These are phyloP conservation scores for Limtongozyma cylindracea DNA, from an alignment of 805 yeast genomes.

Conservation along the genomic window DNA sequence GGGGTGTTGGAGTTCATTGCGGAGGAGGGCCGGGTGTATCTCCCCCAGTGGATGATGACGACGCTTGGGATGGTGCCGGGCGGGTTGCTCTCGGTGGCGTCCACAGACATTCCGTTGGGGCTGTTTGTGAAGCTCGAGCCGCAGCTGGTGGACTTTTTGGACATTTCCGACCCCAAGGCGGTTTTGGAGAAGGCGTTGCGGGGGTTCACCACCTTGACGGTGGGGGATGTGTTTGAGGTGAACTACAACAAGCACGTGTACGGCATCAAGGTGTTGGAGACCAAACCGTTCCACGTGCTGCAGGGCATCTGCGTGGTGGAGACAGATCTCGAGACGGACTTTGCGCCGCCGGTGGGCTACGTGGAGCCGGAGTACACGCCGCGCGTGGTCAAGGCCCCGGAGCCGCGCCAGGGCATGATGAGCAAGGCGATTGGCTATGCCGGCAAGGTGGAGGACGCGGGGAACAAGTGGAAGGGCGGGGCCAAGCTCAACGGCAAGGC, in stretches of 20 bases:
- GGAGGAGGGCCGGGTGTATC: slow-evolving; percentile 85
- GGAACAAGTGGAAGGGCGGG: slow-evolving; percentile 50
- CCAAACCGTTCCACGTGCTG: slow-evolving; percentile 42
- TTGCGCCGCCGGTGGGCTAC: slow-evolving; percentile 97
- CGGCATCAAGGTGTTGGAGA: slow-evolving; percentile 67
- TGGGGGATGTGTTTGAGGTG: slow-evolving; percentile 65
- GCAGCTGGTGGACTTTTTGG: slow-evolving; percentile 79
- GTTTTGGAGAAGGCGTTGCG: slow-evolving; percentile 83
- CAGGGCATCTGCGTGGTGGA: slow-evolving; percentile 83
- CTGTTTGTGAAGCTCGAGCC: slow-evolving; percentile 84
- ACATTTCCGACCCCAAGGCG: slow-evolving; percentile 88
- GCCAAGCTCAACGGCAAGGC: slow-evolving; percentile 3
- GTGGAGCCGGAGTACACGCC: slow-evolving; percentile 63
- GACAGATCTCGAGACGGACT: slow-evolving; percentile 90
- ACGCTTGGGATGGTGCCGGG: slow-evolving; percentile 58
- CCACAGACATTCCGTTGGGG: slow-evolving; percentile 68
- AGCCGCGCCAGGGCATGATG: slow-evolving; percentile 13
- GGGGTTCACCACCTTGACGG: slow-evolving; percentile 70
- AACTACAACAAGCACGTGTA: slow-evolving; percentile 59
- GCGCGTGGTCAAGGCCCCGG: slow-evolving; percentile 10
- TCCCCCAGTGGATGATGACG: slow-evolving; percentile 93
- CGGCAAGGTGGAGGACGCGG: slow-evolving; percentile 29
- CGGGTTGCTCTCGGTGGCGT: slow-evolving; percentile 46
- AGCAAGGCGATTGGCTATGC: slow-evolving; percentile 67
- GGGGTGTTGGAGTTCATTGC: slow-evolving; percentile 95